Conservation (phyloP, 805 yeast species). For the Candida orba region DNA sequence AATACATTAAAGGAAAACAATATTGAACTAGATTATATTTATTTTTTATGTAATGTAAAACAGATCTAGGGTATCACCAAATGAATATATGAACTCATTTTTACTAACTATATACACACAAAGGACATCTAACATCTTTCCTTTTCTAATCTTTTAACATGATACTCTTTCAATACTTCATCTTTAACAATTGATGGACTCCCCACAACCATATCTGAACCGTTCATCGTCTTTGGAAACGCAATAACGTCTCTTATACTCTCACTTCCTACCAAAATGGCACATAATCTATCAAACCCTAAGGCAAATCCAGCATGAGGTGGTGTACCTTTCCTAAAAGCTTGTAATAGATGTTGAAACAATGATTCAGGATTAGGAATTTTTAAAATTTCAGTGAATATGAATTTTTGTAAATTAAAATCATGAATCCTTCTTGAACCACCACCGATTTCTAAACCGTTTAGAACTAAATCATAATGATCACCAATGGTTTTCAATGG, state of each 20-base stretch:
- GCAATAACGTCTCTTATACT: constrained; percentile 92
- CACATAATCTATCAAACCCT: constrained; percentile 89
- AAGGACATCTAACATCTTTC: too few species aligned
- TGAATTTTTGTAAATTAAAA: constrained; percentile 62
- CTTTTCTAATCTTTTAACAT: constrained; percentile 31
- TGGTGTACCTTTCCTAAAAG: constrained; percentile 88
- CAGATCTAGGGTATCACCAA: too few species aligned
- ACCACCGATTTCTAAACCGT: constrained; percentile 96
- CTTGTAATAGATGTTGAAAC: constrained; percentile 81
- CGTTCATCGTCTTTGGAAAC: constrained; percentile 88
- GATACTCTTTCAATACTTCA: constrained; percentile 47
- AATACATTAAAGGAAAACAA: too few species aligned
- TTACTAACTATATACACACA: too few species aligned
- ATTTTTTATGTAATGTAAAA: too few species aligned
- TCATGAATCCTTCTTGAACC: constrained; percentile 96
- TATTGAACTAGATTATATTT: too few species aligned
- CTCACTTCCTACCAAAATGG: constrained; percentile 72
- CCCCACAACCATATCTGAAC: constrained; percentile 80
- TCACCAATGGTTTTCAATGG: constrained; percentile 75
- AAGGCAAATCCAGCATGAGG: constrained; percentile 98
- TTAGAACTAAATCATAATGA: constrained; percentile 89
- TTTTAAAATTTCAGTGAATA: constrained; percentile 57
- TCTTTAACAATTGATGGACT: constrained; percentile 67
- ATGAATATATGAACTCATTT: too few species aligned
- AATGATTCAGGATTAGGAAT: constrained; percentile 51